Evolutionary conservation across 202 grass and related monocot species (phyloP), one percentile per base, ranked within the genome.

Genomic region (Sporobolus alterniflorus): DNA sequence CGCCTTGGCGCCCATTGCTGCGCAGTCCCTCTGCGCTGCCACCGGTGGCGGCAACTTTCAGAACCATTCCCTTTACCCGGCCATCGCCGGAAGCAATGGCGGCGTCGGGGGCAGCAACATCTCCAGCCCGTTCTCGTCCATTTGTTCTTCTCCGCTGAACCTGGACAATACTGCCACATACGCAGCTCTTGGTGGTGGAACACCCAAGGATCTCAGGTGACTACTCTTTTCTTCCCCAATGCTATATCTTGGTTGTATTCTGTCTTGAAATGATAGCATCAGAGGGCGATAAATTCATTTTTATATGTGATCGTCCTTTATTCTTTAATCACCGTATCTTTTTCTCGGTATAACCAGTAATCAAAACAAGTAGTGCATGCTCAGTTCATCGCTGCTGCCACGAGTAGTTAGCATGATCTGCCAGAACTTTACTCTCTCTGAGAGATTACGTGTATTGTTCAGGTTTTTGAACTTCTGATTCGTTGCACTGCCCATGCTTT

Each of bases 201-300:
- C 84, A 30, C 67, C 36, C 77, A 93, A 93, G 44, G 88, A 93
- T 82, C 69, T 90, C 84, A 90, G 91, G 91, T 93, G 75, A 90
- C 57, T 82, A 69, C 78, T 74, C 50, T 17, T 54, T 52, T 43
- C 18, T 36, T 20, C 21, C 75, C 52, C 54, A 61, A 69, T 64
- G 34, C 24, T 69, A 43, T 49, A 29, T 64, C 66, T 72, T 13
- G 67, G 66, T 71, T 72, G 16, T 75, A 52, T 69, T 20, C 7
- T 69, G 49, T 50, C 26, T 78, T 54, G 21, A 64, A 71, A 55
- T 64, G 75, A 87, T 76, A 69, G 28, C 32, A 54, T 67, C 78
- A 61, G 64, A 71, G 65, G 56, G 47, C 13, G 71, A 65, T 47
- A 55, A 11, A 77, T 32, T 36, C 56, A 5, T 31, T 18, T 44